A percentile compares a stretch with the other conserved stretches of the same genome.
These are phyloP conservation scores for Cutaneotrichosporon cyanovorans DNA, from an alignment of 1,284 basidiomycete species.

Conservation along the genomic window DNA sequence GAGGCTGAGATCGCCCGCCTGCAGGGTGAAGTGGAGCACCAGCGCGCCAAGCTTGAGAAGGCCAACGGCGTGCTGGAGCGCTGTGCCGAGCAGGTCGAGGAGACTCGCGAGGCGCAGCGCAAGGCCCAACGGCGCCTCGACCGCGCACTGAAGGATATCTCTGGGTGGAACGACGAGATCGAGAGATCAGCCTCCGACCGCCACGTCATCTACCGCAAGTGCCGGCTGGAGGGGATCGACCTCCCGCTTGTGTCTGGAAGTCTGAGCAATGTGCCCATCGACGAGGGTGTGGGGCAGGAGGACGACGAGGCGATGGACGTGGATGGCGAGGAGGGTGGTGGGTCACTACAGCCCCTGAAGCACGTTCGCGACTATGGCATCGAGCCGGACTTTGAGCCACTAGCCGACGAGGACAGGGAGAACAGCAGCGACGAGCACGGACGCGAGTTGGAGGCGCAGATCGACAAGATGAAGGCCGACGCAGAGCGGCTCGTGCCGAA, in stretches of 20 bases:
- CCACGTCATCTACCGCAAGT: constrained; percentile 79
- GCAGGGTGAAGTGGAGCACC: constrained; percentile 55
- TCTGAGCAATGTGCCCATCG: constrained; percentile 77
- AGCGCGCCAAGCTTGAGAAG: constrained; percentile 57
- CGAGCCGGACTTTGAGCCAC: constrained; percentile 72
- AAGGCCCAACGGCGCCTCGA: constrained; percentile 73
- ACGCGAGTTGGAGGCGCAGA: constrained; percentile 68
- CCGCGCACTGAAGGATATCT: constrained; percentile 81
- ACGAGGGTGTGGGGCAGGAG: constrained; percentile 1
- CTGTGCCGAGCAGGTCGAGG: constrained; percentile 53
- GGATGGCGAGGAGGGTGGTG: constrained; percentile 59
- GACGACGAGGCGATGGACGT: constrained; percentile 74
- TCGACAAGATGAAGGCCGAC: constrained; percentile 65
- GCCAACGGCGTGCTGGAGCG: constrained; percentile 51
- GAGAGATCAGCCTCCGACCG: constrained; percentile 81
- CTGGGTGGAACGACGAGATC: constrained; percentile 84
- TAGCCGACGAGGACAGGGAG: constrained; percentile 79
- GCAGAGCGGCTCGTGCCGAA: constrained; percentile 95
- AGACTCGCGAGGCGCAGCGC: constrained; percentile 61
- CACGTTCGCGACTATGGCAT: constrained; percentile 77
- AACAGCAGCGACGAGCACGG: constrained; percentile 62
- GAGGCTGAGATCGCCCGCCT: constrained; percentile 60
- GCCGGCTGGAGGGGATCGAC: constrained; percentile 85
- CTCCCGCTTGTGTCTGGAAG: constrained; percentile 68
- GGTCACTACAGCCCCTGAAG: constrained; percentile 64